Percentiles rank a stretch among this genome's conserved stretches.
Conservation (phyloP, 495 filamentous ascomycete genomes). For the Lophiotrema nucula region DNA sequence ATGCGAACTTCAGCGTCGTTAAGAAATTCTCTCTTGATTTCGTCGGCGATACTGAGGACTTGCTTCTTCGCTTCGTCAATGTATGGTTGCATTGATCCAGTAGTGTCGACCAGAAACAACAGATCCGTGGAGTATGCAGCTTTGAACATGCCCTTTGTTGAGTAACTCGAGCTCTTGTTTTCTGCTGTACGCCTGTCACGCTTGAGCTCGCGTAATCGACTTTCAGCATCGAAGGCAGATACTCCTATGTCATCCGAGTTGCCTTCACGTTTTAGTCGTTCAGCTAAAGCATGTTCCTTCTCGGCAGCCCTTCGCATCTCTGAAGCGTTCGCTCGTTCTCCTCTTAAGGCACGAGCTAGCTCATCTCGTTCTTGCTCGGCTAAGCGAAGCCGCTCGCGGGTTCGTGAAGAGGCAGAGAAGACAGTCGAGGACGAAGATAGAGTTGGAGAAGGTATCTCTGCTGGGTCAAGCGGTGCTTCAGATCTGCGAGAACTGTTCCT, state of each 20-base stretch:
- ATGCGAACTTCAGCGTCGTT: conserved; percentile 40
- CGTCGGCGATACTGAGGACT: conserved; percentile 39
- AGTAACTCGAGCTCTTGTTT: conserved; percentile 5
- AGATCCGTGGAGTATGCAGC: conserved; percentile 41
- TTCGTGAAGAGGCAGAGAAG: too few relatives aligned
- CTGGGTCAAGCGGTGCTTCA: too few relatives aligned
- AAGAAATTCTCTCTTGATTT: conserved; percentile 39
- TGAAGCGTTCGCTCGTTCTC: background rate
- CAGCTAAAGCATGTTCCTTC: background rate
- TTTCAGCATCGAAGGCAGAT: background rate
- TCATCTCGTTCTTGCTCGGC: background rate
- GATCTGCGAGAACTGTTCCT: too few relatives aligned
- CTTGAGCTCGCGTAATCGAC: background rate
- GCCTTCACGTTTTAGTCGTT: background rate
- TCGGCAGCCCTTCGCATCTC: background rate
- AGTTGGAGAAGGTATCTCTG: too few relatives aligned
- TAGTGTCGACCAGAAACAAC: conserved; percentile 46
- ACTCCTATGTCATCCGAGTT: background rate
- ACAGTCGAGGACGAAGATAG: too few relatives aligned
- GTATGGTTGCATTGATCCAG: conserved; percentile 38
- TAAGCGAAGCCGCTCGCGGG: background rate
- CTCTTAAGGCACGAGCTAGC: background rate
- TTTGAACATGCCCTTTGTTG: conserved; percentile 38
- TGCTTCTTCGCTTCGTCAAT: conserved; percentile 42
- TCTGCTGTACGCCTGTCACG: background rate